Evolutionary conservation across 1,284 basidiomycete species (phyloP), one percentile per base, ranked within the genome.

Genomic region (Macrocystidia cucumis): DNA sequence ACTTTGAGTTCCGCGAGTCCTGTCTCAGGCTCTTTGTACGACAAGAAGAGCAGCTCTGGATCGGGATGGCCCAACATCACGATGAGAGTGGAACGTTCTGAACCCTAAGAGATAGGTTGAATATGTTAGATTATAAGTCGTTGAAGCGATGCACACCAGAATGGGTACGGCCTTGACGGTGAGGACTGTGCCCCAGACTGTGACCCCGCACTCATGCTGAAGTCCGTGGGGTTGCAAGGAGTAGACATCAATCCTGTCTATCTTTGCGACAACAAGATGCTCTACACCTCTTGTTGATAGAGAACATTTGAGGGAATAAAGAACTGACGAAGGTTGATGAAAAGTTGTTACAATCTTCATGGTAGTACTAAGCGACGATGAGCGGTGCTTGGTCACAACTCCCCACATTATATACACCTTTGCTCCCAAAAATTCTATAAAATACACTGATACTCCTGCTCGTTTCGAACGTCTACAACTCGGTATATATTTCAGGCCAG

Each of bases 291-390:
- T 59, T 6, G 72, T 60, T 11, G 60, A 55, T 8, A 84, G 61
- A 2, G 56, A 57, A 49, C 76, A 83, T 63, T 74, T 82, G 9
- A 76, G 46, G 22, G 81, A 83, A 38, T 61, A 62, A 8, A 74
- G 44, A 24, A 82, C 74, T 0, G 81, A 78, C 0, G 82, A 78
- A 1, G 79, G 66, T 0, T 63, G 63, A 49, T 80, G 75, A 48
- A 83, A 82, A 6, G 81, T 84, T 9, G 75, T 67, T 20, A 83
- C 66, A 40, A 83, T 60, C 55, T 77, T 82, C 82, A 85, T 84
- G 16, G 38, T 29, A 19, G 14, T 31, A 19, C 17, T 11, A 25
- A n/a, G 5, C 14, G n/a, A 9, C 7, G 5, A 22, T n/a, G n/a
- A n/a, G n/a, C n/a, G n/a, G n/a, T n/a, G n/a, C n/a, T n/a, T n/a